These are phyloP conservation scores for Russula dissimulans DNA, from an alignment of 768 basidiomycete genomes.

Conservation along the genomic window DNA sequence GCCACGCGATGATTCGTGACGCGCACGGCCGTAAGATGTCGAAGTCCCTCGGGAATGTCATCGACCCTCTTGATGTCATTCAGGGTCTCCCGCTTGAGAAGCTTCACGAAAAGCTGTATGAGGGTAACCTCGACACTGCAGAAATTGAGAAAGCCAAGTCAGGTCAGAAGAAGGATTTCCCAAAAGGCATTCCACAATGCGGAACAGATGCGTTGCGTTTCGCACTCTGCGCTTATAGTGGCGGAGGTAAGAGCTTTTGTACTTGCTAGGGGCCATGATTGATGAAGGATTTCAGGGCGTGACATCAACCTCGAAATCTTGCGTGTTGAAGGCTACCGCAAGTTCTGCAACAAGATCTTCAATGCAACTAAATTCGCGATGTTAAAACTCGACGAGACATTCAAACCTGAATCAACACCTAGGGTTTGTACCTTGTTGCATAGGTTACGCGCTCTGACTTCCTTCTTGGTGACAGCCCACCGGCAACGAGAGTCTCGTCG, in stretches of 20 bases:
- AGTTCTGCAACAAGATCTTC: slow-evolving; percentile 99
- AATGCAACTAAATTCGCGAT: slow-evolving; percentile 99
- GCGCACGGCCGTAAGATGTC: slow-evolving; percentile 99
- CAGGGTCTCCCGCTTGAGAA: slow-evolving; percentile 70
- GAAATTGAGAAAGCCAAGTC: slow-evolving; percentile 85
- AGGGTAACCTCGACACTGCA: slow-evolving; percentile 89
- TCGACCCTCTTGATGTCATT: slow-evolving; percentile 94
- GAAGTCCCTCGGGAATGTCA: slow-evolving; percentile 95
- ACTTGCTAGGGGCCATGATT: neutral
- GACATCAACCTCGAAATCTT: slow-evolving; percentile 96
- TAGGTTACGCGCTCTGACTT: neutral
- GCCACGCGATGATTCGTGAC: slow-evolving; percentile 98
- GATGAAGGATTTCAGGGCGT: slow-evolving; percentile 45
- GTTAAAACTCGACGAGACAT: slow-evolving; percentile 83
- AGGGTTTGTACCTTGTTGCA: slow-evolving; percentile 40
- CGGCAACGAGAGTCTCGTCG: slow-evolving; percentile 84
- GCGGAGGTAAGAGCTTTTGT: slow-evolving; percentile 49
- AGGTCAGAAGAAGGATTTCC: slow-evolving; percentile 99
- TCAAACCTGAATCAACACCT: slow-evolving; percentile 60
- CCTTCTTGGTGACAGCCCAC: slow-evolving; percentile 49
- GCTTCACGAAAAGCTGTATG: slow-evolving; percentile 76
- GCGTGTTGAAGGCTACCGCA: slow-evolving; percentile 95
- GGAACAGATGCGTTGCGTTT: slow-evolving; percentile 95
- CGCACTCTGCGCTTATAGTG: slow-evolving; percentile 89
- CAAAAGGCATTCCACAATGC: slow-evolving; percentile 97